Conservation (phyloP, 148 eudicot species). For the Vaccinium myrtillus region DNA sequence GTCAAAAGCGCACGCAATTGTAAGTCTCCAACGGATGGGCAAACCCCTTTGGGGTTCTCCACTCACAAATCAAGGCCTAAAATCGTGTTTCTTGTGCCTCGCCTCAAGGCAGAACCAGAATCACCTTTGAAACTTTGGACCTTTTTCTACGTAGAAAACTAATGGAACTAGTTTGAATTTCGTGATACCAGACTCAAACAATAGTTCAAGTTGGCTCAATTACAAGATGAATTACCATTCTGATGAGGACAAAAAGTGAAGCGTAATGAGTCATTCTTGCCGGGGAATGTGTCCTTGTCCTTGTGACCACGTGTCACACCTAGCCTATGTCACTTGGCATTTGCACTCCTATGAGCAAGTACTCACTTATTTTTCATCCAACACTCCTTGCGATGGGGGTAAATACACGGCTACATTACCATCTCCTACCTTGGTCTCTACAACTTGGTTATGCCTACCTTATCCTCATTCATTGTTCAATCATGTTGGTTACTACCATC, state of each 20-base stretch:
- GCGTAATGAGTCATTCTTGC: too few species aligned
- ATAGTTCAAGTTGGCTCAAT: too few species aligned
- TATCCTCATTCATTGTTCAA: not conserved
- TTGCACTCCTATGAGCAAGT: not conserved
- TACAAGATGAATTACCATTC: too few species aligned
- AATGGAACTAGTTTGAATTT: not conserved
- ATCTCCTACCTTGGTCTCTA: not conserved
- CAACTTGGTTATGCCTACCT: not conserved
- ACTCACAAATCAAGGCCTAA: not conserved
- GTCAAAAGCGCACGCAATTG: not conserved
- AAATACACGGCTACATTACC: not conserved
- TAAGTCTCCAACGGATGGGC: not conserved
- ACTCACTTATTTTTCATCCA: too few species aligned
- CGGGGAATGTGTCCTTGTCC: not conserved
- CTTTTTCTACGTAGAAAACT: not conserved
- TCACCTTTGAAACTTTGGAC: not conserved
- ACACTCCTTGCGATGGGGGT: not conserved
- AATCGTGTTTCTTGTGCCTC: not conserved
- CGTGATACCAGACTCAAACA: not conserved
- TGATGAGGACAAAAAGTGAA: too few species aligned
- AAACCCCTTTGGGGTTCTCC: not conserved
- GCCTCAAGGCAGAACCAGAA: not conserved
- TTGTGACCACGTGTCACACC: not conserved
- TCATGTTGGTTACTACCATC: too few species aligned
- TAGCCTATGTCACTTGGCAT: not conserved